Percentiles rank a stretch among this genome's conserved stretches.
These are phyloP conservation scores for Aphanomyces invadans DNA, from an alignment of 352 stramenopile species.

Conservation along the genomic window DNA sequence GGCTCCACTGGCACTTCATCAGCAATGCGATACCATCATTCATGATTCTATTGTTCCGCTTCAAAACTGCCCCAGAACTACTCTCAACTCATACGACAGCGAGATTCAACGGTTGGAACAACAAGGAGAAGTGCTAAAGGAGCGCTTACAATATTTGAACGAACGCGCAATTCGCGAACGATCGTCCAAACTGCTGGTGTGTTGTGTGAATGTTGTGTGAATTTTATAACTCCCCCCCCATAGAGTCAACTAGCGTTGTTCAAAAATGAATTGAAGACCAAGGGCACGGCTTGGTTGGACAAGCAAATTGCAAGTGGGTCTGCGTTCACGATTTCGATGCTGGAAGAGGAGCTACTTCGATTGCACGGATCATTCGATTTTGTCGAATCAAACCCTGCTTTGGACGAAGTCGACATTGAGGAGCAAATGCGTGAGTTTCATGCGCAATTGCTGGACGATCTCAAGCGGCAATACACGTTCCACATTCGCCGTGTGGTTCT, in stretches of 20 bases:
- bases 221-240: too few species aligned
- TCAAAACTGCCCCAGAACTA: conserved; percentile 19
- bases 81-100: neutral
- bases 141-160: conserved; percentile 21
- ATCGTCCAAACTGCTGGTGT: conserved; percentile 3
- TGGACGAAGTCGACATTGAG: conserved; percentile 16
- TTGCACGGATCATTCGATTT: conserved; percentile 8
- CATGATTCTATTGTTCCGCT: neutral
- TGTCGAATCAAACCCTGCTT: neutral
- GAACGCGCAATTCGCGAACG: conserved; percentile 12
- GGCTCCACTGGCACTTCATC: neutral
- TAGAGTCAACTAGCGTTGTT: neutral
- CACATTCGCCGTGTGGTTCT: conserved; percentile 21
- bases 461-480: conserved; percentile 23
- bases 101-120: conserved; percentile 19
- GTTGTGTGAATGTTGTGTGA: neutral
- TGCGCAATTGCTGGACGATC: conserved; percentile 19
- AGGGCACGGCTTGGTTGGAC: conserved; percentile 16
- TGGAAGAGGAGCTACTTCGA: conserved; percentile 10
- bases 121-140: conserved; percentile 15
- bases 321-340: conserved; percentile 23
- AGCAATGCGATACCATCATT: conserved; percentile 1
- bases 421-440: conserved; percentile 14
- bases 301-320: conserved; percentile 3
- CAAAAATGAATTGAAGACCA: conserved; percentile 19